Evolutionary conservation across 306 rosid species (phyloP).

Genomic region (Rosa chinensis): DNA sequence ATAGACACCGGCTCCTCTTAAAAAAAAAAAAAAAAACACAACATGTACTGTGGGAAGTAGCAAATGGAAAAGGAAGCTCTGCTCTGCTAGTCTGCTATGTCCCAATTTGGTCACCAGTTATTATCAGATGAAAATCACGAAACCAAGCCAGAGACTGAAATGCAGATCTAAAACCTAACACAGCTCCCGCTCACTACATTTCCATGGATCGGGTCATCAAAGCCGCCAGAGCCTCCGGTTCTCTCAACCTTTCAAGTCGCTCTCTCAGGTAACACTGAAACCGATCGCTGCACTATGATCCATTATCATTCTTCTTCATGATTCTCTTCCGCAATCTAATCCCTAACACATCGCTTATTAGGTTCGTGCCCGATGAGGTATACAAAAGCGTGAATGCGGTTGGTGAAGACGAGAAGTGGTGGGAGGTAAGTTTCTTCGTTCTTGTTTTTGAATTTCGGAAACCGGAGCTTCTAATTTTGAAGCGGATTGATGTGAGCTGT

Average conservation of each 20-base stretch:
- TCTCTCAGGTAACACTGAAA: slow-evolving; percentile 51
- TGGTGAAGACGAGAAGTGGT: slow-evolving; percentile 79
- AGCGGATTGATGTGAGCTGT: neutral
- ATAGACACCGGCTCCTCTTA: too few species aligned
- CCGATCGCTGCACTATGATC: too few species aligned
- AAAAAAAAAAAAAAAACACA: too few species aligned
- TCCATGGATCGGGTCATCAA: slow-evolving; percentile 80
- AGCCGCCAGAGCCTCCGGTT: slow-evolving; percentile 88
- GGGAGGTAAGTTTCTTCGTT: slow-evolving; percentile 63
- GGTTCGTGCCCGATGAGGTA: slow-evolving; percentile 81
- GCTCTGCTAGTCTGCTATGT: too few species aligned
- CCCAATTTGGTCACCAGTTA: neutral
- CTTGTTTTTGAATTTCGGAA: neutral
- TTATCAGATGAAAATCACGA: neutral
- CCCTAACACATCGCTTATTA: slow-evolving; percentile 20
- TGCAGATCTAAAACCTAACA: slow-evolving; percentile 26
- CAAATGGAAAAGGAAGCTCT: too few species aligned
- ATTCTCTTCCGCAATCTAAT: neutral
- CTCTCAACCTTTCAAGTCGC: slow-evolving; percentile 96
- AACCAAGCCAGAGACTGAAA: neutral
- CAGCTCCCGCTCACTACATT: neutral
- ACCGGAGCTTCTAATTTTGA: neutral
- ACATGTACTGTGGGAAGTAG: too few species aligned
- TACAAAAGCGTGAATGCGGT: slow-evolving; percentile 64
- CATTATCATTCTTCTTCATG: too few species aligned